Base-by-base conservation (phyloP, 2,329 filamentous ascomycete species). In the Botryotinia convoluta region DNA sequence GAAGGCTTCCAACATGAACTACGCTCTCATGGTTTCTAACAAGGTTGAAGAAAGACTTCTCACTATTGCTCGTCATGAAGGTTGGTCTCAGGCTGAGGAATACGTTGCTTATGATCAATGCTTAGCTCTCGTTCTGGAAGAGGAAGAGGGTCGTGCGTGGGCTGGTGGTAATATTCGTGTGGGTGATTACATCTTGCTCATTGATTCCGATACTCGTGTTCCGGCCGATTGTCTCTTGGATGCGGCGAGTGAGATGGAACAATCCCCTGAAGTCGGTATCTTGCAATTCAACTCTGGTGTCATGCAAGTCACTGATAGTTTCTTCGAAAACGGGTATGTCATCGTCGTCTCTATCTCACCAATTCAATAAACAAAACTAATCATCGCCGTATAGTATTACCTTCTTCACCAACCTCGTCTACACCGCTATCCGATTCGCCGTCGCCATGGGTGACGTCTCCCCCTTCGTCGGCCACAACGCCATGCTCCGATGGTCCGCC, bases 91-190 rank as follows among this genome's bases (percentile, higher is more conserved):
- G 79, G 85, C 87, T 62, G 89, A 93, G 73, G 92, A 93, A 81
- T 87, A 88, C 10, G 83, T 85, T 73, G 90, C 89, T 1, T 94
- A 94, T 79, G 87, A 91, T 81, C 82, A 85, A 78, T 86, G 88
- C 74, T 85, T 95, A 61, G 87, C 89, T 77, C 87, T 91, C 72
- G 88, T 91, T 29, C 85, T 95, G 51, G 87, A 90, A 63, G 88
- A 77, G 39, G 82, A 90, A 67, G 86, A 92, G 73, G 89, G 90
- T 37, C 89, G 91, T 45, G 92, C 92, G 39, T 93, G 91, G 92
- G 93, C 93, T 32, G 93, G 94, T 80, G 94, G 93, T 75, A 94
- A 96, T 82, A 91, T 97, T 77, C 92, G 93, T 70, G 85, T 97
- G 29, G 94, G 94, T 73, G 93, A 97, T 82, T 95, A 94, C 82